Base-by-base conservation (phyloP, 163 green algal species). In the Smithsoniella earleae region DNA sequence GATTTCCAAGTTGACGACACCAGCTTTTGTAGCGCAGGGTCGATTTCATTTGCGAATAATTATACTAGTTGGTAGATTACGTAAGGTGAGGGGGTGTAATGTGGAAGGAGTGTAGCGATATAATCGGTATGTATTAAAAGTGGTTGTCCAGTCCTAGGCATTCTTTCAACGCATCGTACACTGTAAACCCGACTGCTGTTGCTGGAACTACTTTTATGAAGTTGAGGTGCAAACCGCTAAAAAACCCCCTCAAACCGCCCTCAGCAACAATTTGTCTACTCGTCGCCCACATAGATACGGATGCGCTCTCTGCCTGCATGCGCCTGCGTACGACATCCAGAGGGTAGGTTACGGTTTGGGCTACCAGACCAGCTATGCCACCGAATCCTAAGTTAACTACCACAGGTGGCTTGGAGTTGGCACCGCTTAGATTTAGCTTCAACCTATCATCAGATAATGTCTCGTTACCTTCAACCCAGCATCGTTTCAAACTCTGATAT, bases 141-240 rank as follows among this genome's bases (percentile, higher is more conserved):
- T 64, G 49, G 49, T 64, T 64, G 25, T 64, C 49, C 8, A 64
- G 13, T 6, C 49, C 49, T 8, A 64, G 49, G 25, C 31, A 83
- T 0, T 40, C 40, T 62, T 95, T 95, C 18, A 87, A 25, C 6
- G 52, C 65, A 44, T 95, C 89, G 45, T 94, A 95, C 2, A 89
- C 45, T 0, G 86, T 90, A 77, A 96, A 96, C 0, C 89, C 90
- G 36, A 96, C 89, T 5, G 90, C 90, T 16, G 90, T 96, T 20
- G 85, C 89, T 1, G 90, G 90, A 25, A 93, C 82, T 3, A 95
- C 89, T 74, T 91, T 89, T 34, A 88, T 54, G 73, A 83, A 86
- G 66, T 96, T 96, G 34, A 96, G 86, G 62, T 73, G 85, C 38
- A 96, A 55, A 0, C 90, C 90, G 5, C 81, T 66, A 74, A 89